These are phyloP conservation scores for Eucalyptus paniculata DNA, from an alignment of 345 rosid species.

Conservation along the genomic window DNA sequence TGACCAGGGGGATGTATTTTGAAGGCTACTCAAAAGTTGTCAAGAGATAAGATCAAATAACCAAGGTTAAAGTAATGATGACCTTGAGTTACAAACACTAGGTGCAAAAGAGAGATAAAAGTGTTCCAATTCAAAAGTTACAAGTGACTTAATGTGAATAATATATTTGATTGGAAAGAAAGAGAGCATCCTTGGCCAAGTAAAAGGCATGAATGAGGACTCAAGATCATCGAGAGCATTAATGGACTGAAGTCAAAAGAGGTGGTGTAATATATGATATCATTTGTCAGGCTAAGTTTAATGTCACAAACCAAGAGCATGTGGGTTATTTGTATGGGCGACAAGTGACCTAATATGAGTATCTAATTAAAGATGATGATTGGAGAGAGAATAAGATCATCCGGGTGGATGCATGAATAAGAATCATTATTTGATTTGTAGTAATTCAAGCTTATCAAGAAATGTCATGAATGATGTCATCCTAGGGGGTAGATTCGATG, in stretches of 20 bases:
- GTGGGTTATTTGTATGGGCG: not conserved
- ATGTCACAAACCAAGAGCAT: not conserved
- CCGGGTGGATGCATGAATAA: not conserved
- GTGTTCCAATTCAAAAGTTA: not conserved
- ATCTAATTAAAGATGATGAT: not conserved
- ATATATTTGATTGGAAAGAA: not conserved
- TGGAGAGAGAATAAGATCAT: not conserved
- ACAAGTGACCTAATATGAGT: not conserved
- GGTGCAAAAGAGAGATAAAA: not conserved
- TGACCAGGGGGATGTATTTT: not conserved
- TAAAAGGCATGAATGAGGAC: not conserved
- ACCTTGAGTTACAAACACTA: not conserved
- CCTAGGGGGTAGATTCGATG: not conserved
- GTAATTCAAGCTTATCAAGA: not conserved
- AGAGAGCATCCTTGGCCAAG: not conserved
- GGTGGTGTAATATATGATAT: not conserved
- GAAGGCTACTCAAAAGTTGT: not conserved
- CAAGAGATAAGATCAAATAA: not conserved
- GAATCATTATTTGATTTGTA: not conserved
- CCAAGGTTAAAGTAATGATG: not conserved
- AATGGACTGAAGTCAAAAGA: not conserved
- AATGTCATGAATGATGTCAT: not conserved
- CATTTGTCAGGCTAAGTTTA: not conserved
- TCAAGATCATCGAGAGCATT: not conserved
- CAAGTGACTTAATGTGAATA: not conserved